Evolutionary conservation across 164 flowering plant genomes (phyloP), one percentile per base, ranked within the genome.

Genomic region (Vitis cinerea): DNA sequence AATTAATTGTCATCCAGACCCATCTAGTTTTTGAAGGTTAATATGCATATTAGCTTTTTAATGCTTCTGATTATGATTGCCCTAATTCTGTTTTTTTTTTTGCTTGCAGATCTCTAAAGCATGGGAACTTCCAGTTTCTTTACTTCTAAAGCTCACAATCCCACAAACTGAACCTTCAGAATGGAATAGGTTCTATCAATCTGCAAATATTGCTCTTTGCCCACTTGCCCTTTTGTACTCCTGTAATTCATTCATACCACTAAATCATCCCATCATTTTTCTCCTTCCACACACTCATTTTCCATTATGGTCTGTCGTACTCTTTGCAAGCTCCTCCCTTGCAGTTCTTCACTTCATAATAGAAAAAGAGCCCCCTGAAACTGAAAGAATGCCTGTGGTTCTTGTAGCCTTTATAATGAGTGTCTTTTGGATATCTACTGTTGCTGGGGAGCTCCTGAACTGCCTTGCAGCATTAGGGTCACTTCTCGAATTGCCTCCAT

Each of bases 401-500:
- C 65, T 96, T 12, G 65, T 85, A 8, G 91, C 97, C 55, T 96
- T 96, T 68, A 70, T 89, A 8, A 96, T 96, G 99, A 96, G 99
- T 64, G 97, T 96, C 44, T 90, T 93, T 67, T 96, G 99, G 99
- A 96, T 96, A 80, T 96, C 98, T 10, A 87, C 93, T 5, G 83
- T 81, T 16, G 98, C 99, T 31, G 97, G 97, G 6, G 99, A 96
- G 66, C 94, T 96, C 17, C 78, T 96, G 14, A 85, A 86, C 72
- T 92, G 97, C 77, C 84, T 96, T 64, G 89, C 91, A 61, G 91
- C 89, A 8, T 75, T 96, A 44, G 98, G 98, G 10, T 64, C 71
- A 31, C 85, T 92, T 58, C 89, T 96, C 37, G 71, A 89, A 58
- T 66, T 93, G 69, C 94, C 98, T 9, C 85, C 97, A 3, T 79